Conservation (phyloP, 2,329 filamentous ascomycete species). For the Claviceps digitariae region DNA sequence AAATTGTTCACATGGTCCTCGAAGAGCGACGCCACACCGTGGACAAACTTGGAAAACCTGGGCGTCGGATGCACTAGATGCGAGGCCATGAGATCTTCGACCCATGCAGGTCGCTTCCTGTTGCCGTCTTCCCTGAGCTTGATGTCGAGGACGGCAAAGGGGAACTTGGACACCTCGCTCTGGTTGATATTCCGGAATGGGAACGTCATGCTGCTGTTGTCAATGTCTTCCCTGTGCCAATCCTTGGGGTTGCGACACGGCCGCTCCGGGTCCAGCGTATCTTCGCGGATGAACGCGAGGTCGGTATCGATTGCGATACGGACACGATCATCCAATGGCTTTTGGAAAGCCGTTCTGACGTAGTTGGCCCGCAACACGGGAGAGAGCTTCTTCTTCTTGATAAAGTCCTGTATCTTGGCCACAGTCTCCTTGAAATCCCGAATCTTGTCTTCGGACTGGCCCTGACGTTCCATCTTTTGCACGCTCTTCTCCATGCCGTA, state of each 20-base stretch:
- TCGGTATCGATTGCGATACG: constrained; percentile 89
- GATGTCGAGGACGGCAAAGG: constrained; percentile 83
- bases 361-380: constrained; percentile 88
- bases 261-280: constrained; percentile 64
- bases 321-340: constrained; percentile 79
- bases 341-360: constrained; percentile 88
- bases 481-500: constrained; percentile 89
- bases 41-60: constrained; percentile 92
- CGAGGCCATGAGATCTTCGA: constrained; percentile 81
- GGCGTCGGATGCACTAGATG: constrained; percentile 84
- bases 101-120: constrained; percentile 67
- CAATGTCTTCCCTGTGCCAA: constrained; percentile 89
- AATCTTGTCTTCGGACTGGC: constrained; percentile 51
- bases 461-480: constrained; percentile 71
- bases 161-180: constrained; percentile 83
- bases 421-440: constrained; percentile 59
- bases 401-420: constrained; percentile 64
- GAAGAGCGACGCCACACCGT: constrained; percentile 82
- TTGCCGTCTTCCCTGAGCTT: constrained; percentile 59
- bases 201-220: constrained; percentile 67
- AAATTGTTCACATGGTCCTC: constrained; percentile 93
- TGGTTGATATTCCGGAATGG: constrained; percentile 80
- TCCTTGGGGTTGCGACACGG: constrained; percentile 77
- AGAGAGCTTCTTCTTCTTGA: constrained; percentile 63
- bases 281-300: constrained; percentile 71